These are phyloP conservation scores for Umbelopsis sp. DNA, from an alignment of 192 early-diverging fungal genomes.

Conservation along the genomic window DNA sequence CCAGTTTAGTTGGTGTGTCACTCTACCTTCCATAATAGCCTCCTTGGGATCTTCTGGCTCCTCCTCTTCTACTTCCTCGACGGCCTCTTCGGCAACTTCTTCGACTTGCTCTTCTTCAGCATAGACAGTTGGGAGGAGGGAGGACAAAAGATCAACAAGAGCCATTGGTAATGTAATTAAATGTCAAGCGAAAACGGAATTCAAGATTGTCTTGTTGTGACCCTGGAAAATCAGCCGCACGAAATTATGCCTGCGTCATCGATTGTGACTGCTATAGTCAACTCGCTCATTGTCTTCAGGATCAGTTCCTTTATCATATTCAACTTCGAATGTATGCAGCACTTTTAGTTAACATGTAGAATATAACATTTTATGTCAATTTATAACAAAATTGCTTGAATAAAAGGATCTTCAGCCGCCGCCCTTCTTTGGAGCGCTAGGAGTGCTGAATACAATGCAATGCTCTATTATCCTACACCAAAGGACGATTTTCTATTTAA, in stretches of 20 bases:
- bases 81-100: constrained; percentile 42
- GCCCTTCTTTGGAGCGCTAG: too few species aligned
- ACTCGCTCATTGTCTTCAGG: too few species aligned
- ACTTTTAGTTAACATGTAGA: too few species aligned
- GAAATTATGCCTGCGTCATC: constrained; percentile 9
- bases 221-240: constrained; percentile 14
- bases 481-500: too few species aligned
- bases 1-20: not conserved
- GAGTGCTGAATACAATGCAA: too few species aligned
- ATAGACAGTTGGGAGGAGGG: constrained; percentile 61
- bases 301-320: too few species aligned
- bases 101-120: constrained; percentile 56
- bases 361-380: too few species aligned
- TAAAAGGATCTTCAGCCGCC: too few species aligned
- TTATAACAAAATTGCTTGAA: too few species aligned
- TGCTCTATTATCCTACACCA: too few species aligned
- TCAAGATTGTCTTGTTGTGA: constrained; percentile 16
- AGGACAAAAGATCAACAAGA: constrained; percentile 37
- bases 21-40: constrained; percentile 61
- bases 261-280: not conserved
- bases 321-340: too few species aligned
- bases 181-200: constrained; percentile 17
- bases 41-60: constrained; percentile 63
- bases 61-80: constrained; percentile 45
- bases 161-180: constrained; percentile 25